phyloP scores from a whole-genome alignment of 352 stramenopile genomes.

The Pythium oligandrum region DNA sequence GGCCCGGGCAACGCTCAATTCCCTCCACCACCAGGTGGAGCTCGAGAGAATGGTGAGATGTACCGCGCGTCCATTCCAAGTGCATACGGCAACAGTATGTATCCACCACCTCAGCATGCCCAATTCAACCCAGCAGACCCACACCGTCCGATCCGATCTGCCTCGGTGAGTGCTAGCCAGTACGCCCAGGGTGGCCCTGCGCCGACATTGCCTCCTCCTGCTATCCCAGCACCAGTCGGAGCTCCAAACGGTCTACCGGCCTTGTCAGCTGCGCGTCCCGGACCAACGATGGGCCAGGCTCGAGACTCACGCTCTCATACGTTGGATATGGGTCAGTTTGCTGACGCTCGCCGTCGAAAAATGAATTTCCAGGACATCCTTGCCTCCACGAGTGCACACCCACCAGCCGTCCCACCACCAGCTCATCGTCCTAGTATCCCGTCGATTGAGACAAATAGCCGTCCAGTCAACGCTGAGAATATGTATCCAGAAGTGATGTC shows the following conservation, averaged over 20 bases:
- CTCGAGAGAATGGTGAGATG: constrained; percentile 30
- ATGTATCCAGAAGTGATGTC: constrained; percentile 31
- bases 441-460: neutral
- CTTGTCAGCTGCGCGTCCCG: constrained; percentile 24
- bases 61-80: constrained; percentile 18
- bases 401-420: too few species aligned
- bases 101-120: constrained; percentile 13
- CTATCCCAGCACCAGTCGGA: constrained; percentile 12
- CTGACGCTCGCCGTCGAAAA: constrained; percentile 66
- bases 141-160: constrained; percentile 41
- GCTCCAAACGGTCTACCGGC: constrained; percentile 44
- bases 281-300: constrained; percentile 61
- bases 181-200: constrained; percentile 16
- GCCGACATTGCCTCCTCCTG: constrained; percentile 14
- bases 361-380: constrained; percentile 90
- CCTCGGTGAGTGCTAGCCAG: constrained; percentile 54
- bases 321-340: constrained; percentile 80
- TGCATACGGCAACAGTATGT: neutral
- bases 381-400: constrained; percentile 30
- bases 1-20: constrained; percentile 48
- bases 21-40: constrained; percentile 36
- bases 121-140: constrained; percentile 21
- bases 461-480: constrained; percentile 39
- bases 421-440: too few species aligned
- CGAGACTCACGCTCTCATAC: constrained; percentile 80